Conservation (phyloP, 495 filamentous ascomycete genomes). For the Penicillium bovifimosum region DNA sequence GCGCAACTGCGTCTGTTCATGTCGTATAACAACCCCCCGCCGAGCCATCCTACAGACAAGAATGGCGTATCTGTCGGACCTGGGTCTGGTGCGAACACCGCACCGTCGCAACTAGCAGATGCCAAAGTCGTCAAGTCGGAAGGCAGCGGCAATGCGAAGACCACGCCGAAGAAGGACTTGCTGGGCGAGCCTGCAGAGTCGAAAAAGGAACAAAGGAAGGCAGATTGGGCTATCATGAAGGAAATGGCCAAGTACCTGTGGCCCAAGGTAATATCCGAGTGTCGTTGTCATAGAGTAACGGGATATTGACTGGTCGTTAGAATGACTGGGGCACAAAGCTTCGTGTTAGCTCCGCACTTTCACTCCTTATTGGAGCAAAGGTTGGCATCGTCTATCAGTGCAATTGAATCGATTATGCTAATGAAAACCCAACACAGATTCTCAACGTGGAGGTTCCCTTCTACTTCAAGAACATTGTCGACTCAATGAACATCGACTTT, state of each 20-base stretch:
- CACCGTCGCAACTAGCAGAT: conserved; percentile 16
- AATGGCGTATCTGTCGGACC: conserved; percentile 11
- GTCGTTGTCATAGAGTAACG: not conserved
- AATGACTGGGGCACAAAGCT: conserved; percentile 74
- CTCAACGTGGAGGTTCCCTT: conserved; percentile 97
- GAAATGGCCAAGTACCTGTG: conserved; percentile 97
- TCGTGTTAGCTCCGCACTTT: conserved; percentile 75
- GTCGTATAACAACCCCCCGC: conserved; percentile 10
- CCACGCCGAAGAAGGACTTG: conserved; percentile 44
- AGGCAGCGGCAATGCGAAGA: conserved; percentile 23
- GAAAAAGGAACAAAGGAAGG: conserved; percentile 85
- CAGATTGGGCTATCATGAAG: conserved; percentile 97
- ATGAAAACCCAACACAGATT: conserved; percentile 43
- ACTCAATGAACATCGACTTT: conserved; percentile 95
- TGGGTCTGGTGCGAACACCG: conserved; percentile 1
- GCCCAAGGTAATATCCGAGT: conserved; percentile 61
- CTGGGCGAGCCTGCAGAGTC: conserved; percentile 51
- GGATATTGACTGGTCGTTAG: conserved; percentile 25
- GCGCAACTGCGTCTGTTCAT: conserved; percentile 31
- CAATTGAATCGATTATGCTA: conserved; percentile 2
- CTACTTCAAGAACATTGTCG: conserved; percentile 96
- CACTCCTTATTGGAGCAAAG: conserved; percentile 83
- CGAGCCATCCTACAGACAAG: conserved; percentile 16
- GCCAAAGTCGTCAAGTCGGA: conserved; percentile 18
- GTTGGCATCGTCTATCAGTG: conserved; percentile 20